Conservation (phyloP, 2,329 filamentous ascomycete species). For the Colletotrichum sp. region DNA sequence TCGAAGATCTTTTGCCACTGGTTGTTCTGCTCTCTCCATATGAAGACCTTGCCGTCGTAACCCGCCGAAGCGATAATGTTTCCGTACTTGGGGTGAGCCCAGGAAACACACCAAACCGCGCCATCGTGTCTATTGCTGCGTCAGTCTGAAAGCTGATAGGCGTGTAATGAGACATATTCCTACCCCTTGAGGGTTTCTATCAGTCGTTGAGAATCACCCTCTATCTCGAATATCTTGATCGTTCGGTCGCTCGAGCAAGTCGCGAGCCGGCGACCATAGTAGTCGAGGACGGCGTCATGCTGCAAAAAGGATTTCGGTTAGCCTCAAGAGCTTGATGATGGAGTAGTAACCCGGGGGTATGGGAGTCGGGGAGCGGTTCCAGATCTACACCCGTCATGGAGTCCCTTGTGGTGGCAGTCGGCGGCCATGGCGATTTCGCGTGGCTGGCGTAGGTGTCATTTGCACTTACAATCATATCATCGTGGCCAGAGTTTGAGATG, state of each 20-base stretch:
- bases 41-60: slow-evolving; percentile 97
- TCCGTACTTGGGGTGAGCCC: slow-evolving; percentile 98
- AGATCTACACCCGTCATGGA: not conserved
- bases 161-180: slow-evolving; percentile 26
- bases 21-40: slow-evolving; percentile 89
- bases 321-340: not conserved
- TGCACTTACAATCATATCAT: slow-evolving; percentile 97
- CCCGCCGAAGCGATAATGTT: slow-evolving; percentile 95
- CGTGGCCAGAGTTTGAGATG: slow-evolving; percentile 67
- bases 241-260: slow-evolving; percentile 98
- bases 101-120: slow-evolving; percentile 96
- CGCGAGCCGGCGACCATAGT: slow-evolving; percentile 94
- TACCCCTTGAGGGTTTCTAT: slow-evolving; percentile 95
- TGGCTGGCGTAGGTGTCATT: not conserved
- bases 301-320: slow-evolving; percentile 34
- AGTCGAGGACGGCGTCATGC: slow-evolving; percentile 99
- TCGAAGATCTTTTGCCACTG: slow-evolving; percentile 90
- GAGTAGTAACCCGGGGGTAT: not conserved
- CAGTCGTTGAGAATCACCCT: slow-evolving; percentile 88
- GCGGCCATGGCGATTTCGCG: not conserved
- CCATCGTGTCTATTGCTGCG: slow-evolving; percentile 78
- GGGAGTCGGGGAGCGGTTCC: not conserved
- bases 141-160: not conserved
- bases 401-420: not conserved
- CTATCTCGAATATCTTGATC: slow-evolving; percentile 99